phyloP scores from a whole-genome alignment of 257 asterid genomes.

The Mitragyna speciosa region DNA sequence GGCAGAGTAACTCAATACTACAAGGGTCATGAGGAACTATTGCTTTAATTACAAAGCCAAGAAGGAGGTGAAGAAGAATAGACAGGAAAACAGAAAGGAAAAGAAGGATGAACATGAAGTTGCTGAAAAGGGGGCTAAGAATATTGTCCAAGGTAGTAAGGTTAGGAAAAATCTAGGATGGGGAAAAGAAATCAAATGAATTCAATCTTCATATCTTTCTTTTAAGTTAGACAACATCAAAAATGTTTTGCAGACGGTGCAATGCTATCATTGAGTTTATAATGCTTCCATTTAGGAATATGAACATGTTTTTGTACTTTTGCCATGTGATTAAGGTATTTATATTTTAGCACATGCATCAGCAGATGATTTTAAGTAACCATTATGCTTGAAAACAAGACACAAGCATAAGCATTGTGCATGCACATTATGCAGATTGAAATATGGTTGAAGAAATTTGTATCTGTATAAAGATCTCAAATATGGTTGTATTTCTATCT shows the following conservation, averaged over 20 bases:
- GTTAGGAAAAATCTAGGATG: constrained; percentile 27
- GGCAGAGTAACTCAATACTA: background rate
- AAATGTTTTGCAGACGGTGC: constrained; percentile 6
- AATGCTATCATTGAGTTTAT: background rate
- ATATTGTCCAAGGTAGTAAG: constrained; percentile 25
- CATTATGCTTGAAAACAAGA: constrained; percentile 1
- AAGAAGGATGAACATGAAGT: constrained; percentile 14
- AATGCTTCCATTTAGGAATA: constrained; percentile 13
- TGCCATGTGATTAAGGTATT: background rate
- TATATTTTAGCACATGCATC: constrained; percentile 21
- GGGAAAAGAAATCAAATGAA: constrained; percentile 25
- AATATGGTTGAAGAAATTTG: background rate
- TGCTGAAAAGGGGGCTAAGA: constrained; percentile 12
- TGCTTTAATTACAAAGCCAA: constrained; percentile 11
- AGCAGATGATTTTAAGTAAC: constrained; percentile 2
- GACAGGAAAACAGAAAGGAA: constrained; percentile 11
- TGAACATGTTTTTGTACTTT: background rate
- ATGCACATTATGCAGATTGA: constrained; percentile 1
- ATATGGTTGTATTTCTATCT: no score
- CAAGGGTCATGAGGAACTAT: background rate
- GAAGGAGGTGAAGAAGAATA: constrained; percentile 22
- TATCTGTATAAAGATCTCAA: background rate
- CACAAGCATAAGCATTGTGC: constrained; percentile 9
- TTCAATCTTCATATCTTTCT: background rate
- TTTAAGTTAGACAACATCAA: background rate